Evolutionary conservation across 441 rosid species (phyloP).

Genomic region (Adansonia rubrostipa): DNA sequence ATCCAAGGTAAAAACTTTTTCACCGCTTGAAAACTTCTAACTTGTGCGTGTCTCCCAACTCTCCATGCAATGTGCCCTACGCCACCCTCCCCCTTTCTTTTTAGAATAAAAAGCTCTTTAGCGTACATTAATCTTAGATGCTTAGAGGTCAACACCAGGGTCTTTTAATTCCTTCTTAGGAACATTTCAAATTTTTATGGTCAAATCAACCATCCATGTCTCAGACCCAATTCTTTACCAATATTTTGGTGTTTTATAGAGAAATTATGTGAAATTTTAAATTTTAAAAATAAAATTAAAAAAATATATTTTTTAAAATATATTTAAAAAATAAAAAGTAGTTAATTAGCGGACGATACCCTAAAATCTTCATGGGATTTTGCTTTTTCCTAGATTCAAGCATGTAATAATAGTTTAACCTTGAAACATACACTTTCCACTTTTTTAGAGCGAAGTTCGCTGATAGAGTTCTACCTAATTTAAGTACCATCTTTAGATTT

Average conservation of each 20-base stretch:
- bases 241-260: background rate
- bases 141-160: background rate
- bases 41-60: too few relatives aligned
- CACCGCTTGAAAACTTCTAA: background rate
- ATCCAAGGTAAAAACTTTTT: slow-evolving; percentile 55
- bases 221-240: background rate
- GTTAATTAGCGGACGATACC: background rate
- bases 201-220: background rate
- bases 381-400: slow-evolving; percentile 31
- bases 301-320: too few relatives aligned
- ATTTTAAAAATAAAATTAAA: too few relatives aligned
- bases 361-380: slow-evolving; percentile 34
- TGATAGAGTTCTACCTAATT: slow-evolving; percentile 31
- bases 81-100: too few relatives aligned
- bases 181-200: background rate
- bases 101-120: background rate
- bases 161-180: background rate
- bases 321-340: too few relatives aligned
- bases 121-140: background rate
- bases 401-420: slow-evolving; percentile 23
- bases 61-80: too few relatives aligned
- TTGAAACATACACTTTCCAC: slow-evolving; percentile 20
- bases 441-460: slow-evolving; percentile 17
- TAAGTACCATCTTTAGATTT: slow-evolving; percentile 25
- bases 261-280: too few relatives aligned